A percentile compares a stretch with the other conserved stretches of the same genome.
These are phyloP conservation scores for Yarrowia sp. DNA, from an alignment of 805 yeast genomes.

Conservation along the genomic window DNA sequence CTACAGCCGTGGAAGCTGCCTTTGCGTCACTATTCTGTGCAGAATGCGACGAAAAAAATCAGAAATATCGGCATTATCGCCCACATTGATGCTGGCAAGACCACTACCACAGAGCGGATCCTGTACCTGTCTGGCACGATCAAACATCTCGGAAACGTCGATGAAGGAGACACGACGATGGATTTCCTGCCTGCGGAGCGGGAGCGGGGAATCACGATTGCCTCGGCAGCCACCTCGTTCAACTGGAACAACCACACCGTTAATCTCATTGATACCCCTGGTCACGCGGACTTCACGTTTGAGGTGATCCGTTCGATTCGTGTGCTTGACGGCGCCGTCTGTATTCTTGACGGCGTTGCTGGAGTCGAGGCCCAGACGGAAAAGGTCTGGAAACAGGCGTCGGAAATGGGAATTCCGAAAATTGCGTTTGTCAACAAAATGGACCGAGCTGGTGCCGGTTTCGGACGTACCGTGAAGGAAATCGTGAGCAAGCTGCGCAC, in stretches of 20 bases:
- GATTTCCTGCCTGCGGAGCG: slow-evolving; percentile 91
- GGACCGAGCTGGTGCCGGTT: slow-evolving; percentile 97
- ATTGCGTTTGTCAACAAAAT: slow-evolving; percentile 88
- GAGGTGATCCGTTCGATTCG: slow-evolving; percentile 90
- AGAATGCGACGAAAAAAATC: slow-evolving; percentile 46
- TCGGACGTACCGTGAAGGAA: slow-evolving; percentile 85
- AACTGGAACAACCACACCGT: slow-evolving; percentile 81
- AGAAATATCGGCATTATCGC: slow-evolving; percentile 96
- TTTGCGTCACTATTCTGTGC: not conserved
- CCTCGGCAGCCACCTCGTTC: slow-evolving; percentile 92
- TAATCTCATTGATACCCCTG: slow-evolving; percentile 95
- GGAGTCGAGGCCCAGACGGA: slow-evolving; percentile 99
- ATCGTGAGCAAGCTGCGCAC: slow-evolving; percentile 78
- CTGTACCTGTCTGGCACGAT: slow-evolving; percentile 87
- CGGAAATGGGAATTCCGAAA: slow-evolving; percentile 69
- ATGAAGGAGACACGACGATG: slow-evolving; percentile 95
- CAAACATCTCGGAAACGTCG: slow-evolving; percentile 83
- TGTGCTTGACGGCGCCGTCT: slow-evolving; percentile 93
- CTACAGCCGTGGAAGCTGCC: not conserved
- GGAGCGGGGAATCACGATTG: slow-evolving; percentile 93
- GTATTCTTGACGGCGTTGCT: slow-evolving; percentile 92
- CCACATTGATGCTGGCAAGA: slow-evolving; percentile 99
- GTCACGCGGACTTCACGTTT: slow-evolving; percentile 96
- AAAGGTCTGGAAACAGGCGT: slow-evolving; percentile 93
- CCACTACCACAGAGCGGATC: slow-evolving; percentile 97